phyloP scores from a whole-genome alignment of 306 rosid species.

The Parietaria judaica region DNA sequence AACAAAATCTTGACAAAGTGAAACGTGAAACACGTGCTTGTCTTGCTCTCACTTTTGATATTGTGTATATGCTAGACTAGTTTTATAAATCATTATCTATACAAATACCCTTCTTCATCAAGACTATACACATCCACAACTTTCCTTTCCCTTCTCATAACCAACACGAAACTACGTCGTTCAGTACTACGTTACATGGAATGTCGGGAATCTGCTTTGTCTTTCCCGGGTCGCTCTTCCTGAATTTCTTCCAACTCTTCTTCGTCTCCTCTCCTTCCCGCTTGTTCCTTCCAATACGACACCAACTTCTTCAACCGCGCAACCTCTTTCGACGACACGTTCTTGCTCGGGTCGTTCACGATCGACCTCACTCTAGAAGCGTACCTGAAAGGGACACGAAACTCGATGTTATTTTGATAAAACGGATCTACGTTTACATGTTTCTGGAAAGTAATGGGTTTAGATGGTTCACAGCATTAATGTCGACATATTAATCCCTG shows the following conservation, averaged over 20 bases:
- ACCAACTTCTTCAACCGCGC: constrained; percentile 70
- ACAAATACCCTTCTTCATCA: constrained; percentile 20
- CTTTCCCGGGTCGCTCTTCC: constrained; percentile 54
- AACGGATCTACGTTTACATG: background rate
- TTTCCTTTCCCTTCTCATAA: background rate
- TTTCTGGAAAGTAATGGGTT: no score
- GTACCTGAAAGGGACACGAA: constrained; percentile 41
- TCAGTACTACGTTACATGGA: constrained; percentile 37
- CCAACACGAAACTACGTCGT: no score
- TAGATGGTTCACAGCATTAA: no score
- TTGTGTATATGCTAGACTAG: background rate
- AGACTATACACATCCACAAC: constrained; percentile 35
- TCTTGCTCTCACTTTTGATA: background rate
- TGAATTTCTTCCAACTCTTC: constrained; percentile 84
- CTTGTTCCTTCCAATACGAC: constrained; percentile 90
- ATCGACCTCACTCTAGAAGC: constrained; percentile 89
- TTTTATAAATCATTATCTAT: no score
- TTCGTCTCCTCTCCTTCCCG: constrained; percentile 70
- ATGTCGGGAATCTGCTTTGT: constrained; percentile 52
- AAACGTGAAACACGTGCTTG: no score
- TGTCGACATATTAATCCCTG: no score
- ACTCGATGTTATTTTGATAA: background rate
- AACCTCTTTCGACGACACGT: constrained; percentile 76
- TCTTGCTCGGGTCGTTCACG: constrained; percentile 87
- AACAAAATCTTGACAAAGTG: no score